Conservation (phyloP, 2,329 filamentous ascomycete species). For the Aspergillus brunneoviolaceus region DNA sequence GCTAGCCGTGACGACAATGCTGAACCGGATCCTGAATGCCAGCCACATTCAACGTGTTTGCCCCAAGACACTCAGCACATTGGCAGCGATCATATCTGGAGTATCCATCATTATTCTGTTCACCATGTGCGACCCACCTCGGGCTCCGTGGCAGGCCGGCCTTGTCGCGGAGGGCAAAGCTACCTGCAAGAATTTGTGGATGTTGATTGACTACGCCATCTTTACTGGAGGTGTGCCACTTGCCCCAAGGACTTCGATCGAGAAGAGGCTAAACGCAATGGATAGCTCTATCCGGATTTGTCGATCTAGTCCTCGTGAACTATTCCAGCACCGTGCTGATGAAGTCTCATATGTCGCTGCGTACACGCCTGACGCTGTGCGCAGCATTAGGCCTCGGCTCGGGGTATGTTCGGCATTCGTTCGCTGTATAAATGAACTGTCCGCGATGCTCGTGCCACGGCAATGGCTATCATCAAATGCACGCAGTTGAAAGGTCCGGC, state of each 20-base stretch:
- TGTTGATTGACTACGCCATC: slow-evolving; percentile 42
- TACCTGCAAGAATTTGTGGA: slow-evolving; percentile 33
- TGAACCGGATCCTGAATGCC: slow-evolving; percentile 31
- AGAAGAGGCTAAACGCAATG: not conserved
- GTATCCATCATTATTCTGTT: slow-evolving; percentile 44
- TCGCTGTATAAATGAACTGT: not conserved
- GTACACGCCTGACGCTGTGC: slow-evolving; percentile 32
- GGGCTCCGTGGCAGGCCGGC: slow-evolving; percentile 41
- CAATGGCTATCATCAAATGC: slow-evolving; percentile 35
- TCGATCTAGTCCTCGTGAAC: slow-evolving; percentile 36
- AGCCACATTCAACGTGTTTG: slow-evolving; percentile 14
- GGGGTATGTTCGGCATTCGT: slow-evolving; percentile 21
- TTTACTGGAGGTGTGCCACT: slow-evolving; percentile 38
- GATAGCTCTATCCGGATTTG: slow-evolving; percentile 29
- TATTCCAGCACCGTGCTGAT: slow-evolving; percentile 35
- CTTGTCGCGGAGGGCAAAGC: slow-evolving; percentile 29
- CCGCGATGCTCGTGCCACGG: slow-evolving; percentile 31
- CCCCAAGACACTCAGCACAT: slow-evolving; percentile 30
- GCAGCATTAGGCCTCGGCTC: slow-evolving; percentile 32
- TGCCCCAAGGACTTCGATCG: too few species aligned
- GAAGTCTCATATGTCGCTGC: slow-evolving; percentile 32
- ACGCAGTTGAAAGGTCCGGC: slow-evolving; percentile 29
- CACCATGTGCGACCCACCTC: slow-evolving; percentile 44
- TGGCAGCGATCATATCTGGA: slow-evolving; percentile 32
- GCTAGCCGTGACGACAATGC: slow-evolving; percentile 28